Conservation (phyloP, 805 yeast genomes). For the Cyberlindnera japonica region DNA sequence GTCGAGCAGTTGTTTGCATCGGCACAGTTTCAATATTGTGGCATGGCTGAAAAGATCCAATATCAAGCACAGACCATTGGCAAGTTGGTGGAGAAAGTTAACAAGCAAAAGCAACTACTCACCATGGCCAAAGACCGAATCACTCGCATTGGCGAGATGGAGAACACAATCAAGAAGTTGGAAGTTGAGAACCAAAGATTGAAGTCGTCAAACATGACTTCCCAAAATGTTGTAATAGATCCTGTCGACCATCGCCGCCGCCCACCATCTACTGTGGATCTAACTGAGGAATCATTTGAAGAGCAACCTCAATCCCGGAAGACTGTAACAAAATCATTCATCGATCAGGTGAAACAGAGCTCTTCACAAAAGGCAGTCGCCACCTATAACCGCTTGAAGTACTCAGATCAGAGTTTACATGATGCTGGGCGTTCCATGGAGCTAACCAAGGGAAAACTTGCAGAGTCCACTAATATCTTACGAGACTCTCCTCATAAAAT, state of each 20-base stretch:
- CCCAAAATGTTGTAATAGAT: too few relatives aligned
- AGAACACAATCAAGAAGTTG: slow-evolving; percentile 11
- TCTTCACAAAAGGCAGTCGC: slow-evolving; percentile 13
- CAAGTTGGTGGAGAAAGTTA: slow-evolving; percentile 17
- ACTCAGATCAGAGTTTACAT: background rate
- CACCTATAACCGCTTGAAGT: background rate
- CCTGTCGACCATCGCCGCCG: background rate
- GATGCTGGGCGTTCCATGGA: slow-evolving; percentile 5
- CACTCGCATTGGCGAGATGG: slow-evolving; percentile 15
- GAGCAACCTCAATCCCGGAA: slow-evolving; percentile 7
- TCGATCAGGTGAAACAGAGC: slow-evolving; percentile 20
- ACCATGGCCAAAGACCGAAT: slow-evolving; percentile 24
- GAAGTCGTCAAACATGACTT: too few relatives aligned
- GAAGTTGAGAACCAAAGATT: slow-evolving; percentile 11
- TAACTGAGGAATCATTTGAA: slow-evolving; percentile 20
- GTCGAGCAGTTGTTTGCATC: slow-evolving; percentile 24
- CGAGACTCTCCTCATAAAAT: slow-evolving; percentile 11
- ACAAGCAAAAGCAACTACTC: slow-evolving; percentile 23
- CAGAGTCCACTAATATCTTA: slow-evolving; percentile 24
- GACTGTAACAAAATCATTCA: slow-evolving; percentile 17
- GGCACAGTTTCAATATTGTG: slow-evolving; percentile 24
- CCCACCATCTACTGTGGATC: slow-evolving; percentile 22
- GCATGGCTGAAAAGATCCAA: slow-evolving; percentile 20
- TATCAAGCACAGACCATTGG: slow-evolving; percentile 16
- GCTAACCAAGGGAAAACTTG: slow-evolving; percentile 19